Evolutionary conservation across 2,329 filamentous ascomycete species (phyloP).

Genomic region (Clarireedia paspali): DNA sequence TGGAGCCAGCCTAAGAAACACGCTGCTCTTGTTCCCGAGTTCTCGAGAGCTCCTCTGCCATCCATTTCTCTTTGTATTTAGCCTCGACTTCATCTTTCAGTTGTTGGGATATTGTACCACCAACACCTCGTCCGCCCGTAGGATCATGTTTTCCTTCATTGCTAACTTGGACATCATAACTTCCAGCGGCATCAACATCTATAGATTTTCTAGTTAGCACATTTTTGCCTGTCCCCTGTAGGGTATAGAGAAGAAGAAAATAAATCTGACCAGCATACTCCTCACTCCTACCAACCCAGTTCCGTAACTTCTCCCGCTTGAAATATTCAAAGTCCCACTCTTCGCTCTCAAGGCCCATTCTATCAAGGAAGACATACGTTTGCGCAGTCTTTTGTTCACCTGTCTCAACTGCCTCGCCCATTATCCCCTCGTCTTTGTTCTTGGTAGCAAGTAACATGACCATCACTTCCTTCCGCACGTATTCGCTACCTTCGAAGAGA

Average conservation of each 20-base stretch:
- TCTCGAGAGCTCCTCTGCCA: no score
- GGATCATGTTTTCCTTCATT: no score
- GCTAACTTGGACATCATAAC: no score
- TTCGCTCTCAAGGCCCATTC: slow-evolving; percentile 50
- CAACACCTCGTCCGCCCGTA: no score
- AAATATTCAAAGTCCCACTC: slow-evolving; percentile 92
- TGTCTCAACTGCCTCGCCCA: slow-evolving; percentile 11
- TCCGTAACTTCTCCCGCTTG: slow-evolving; percentile 61
- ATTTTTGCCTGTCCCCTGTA: no score
- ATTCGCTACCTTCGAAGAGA: slow-evolving; percentile 73
- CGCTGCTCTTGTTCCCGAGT: no score
- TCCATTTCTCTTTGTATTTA: no score
- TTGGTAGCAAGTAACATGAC: slow-evolving; percentile 40
- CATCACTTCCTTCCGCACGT: slow-evolving; percentile 47
- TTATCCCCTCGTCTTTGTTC: not conserved
- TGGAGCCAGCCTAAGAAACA: no score
- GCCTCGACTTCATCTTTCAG: no score
- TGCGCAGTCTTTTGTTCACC: slow-evolving; percentile 32
- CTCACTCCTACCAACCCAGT: slow-evolving; percentile 31
- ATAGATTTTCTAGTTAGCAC: no score
- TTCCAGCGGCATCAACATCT: no score
- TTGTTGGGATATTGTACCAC: no score
- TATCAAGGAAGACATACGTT: slow-evolving; percentile 56
- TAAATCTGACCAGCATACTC: slow-evolving; percentile 21
- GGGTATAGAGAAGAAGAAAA: not conserved